phyloP scores from a whole-genome alignment of 495 filamentous ascomycete genomes.

The Amphirosellinia nigrospora region DNA sequence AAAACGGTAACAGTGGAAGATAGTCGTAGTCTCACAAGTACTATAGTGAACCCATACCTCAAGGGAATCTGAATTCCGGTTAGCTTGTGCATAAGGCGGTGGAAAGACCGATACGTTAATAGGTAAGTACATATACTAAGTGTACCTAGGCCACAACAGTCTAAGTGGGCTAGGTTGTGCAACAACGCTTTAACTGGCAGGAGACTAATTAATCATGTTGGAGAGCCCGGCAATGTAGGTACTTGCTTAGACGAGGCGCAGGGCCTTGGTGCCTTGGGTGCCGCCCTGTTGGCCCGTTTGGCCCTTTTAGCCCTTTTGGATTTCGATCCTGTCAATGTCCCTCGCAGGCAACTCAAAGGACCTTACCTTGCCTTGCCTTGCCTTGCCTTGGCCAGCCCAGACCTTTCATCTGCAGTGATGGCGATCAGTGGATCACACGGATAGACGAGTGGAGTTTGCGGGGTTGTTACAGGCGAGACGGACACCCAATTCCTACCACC shows the following conservation, averaged over 20 bases:
- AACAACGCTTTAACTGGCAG: too few relatives aligned
- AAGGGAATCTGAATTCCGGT: not conserved
- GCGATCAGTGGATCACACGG: conserved; percentile 13
- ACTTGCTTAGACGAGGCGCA: too few relatives aligned
- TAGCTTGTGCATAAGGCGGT: not conserved
- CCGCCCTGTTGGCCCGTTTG: not conserved
- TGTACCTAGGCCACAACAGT: too few relatives aligned
- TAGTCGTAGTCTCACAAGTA: conserved; percentile 1
- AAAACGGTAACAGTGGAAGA: too few relatives aligned
- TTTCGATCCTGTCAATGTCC: too few relatives aligned
- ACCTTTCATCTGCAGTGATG: not conserved
- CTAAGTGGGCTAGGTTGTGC: too few relatives aligned
- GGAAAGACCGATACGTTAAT: not conserved
- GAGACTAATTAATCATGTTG: too few relatives aligned
- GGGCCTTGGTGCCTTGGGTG: not conserved
- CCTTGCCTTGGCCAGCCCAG: not conserved
- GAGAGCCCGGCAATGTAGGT: too few relatives aligned
- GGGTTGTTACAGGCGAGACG: not conserved
- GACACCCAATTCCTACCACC: not conserved
- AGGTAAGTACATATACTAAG: too few relatives aligned
- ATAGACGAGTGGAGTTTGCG: not conserved
- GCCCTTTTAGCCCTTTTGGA: not conserved
- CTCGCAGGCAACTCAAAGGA: not conserved
- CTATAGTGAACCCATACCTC: not conserved
- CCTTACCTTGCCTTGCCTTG: too few relatives aligned